Conservation (phyloP, 2,329 filamentous ascomycete genomes). For the Penicillium decumbens region DNA sequence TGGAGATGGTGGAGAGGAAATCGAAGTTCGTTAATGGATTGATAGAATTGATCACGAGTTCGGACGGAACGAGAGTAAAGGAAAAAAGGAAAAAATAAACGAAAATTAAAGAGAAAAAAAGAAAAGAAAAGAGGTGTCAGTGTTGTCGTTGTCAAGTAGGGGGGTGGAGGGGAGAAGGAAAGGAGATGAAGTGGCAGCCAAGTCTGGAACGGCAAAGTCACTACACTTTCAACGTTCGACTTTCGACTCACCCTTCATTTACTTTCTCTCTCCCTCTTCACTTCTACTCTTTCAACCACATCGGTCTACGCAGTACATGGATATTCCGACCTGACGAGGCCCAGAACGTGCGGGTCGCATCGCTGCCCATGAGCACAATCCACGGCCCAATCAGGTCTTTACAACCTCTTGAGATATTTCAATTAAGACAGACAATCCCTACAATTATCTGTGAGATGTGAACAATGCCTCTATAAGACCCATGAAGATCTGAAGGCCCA, state of each 20-base stretch:
- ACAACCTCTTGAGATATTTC: slow-evolving; percentile 1
- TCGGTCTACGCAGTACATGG: not conserved
- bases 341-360: slow-evolving; percentile 17
- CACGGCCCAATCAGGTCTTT: slow-evolving; percentile 7
- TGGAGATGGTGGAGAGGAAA: slow-evolving; percentile 11
- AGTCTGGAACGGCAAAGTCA: not conserved
- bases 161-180: slow-evolving; percentile 4
- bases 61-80: not conserved
- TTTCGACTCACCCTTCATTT: not conserved
- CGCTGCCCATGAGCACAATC: slow-evolving; percentile 6
- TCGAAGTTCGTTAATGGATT: not conserved
- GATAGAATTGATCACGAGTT: not conserved
- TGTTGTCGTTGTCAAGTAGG: not conserved
- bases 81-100: slow-evolving; percentile 1
- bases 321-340: not conserved
- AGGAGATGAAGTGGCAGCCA: slow-evolving; percentile 11
- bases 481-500: not conserved
- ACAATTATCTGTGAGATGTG: not conserved
- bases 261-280: not conserved
- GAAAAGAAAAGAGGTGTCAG: slow-evolving; percentile 1
- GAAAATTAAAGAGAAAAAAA: not conserved
- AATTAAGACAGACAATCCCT: not conserved
- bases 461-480: not conserved
- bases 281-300: not conserved
- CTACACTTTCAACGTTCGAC: not conserved